Evolutionary conservation across 768 basidiomycete genomes (phyloP), one percentile per base, ranked within the genome.

Genomic region (Auriscalpium vulgare): DNA sequence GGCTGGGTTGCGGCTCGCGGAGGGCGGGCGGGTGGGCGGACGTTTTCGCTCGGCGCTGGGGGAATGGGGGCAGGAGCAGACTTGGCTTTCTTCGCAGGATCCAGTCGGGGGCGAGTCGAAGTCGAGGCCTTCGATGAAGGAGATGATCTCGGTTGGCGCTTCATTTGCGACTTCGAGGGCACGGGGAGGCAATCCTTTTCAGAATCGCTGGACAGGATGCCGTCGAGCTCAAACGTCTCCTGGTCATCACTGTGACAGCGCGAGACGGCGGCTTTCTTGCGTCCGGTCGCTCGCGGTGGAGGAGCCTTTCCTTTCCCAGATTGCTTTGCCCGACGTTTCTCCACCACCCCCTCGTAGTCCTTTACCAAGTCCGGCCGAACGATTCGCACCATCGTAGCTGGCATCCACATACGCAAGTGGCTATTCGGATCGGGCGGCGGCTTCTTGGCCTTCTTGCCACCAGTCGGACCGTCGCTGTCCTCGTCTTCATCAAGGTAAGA

Each of bases 401-500:
- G 88, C 69, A 93, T 78, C 92, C 92, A 95, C 10, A 92, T 66
- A 13, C 86, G 77, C 50, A 85, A 67, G 54, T 79, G 78, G 49
- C 73, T 76, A n/a, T 73, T 69, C 0, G 85, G 84, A 59, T 82
- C 77, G 2, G 76, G 71, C 4, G 79, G 69, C 43, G 72, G 68
- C 51, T 69, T 72, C 44, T 73, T 74, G 48, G 69, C 71, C 44
- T 73, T 74, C 50, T 69, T 62, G 71, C 74, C 10, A 60, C 64
- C 62, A 55, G 67, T 69, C 48, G 37, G 62, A 10, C 69, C 71
- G n/a, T 74, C 76, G 1, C 70, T 75, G 0, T 75, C 78, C 8
- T 75, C 81, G 4, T 75, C 78, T 0, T 74, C 80, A 4, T 74
- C 80, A 10, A 75, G 80, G 63, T 78, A 81, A 1, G 69, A 60